These are phyloP conservation scores for Lactarius sp. DNA, from an alignment of 768 basidiomycete species.

Conservation along the genomic window DNA sequence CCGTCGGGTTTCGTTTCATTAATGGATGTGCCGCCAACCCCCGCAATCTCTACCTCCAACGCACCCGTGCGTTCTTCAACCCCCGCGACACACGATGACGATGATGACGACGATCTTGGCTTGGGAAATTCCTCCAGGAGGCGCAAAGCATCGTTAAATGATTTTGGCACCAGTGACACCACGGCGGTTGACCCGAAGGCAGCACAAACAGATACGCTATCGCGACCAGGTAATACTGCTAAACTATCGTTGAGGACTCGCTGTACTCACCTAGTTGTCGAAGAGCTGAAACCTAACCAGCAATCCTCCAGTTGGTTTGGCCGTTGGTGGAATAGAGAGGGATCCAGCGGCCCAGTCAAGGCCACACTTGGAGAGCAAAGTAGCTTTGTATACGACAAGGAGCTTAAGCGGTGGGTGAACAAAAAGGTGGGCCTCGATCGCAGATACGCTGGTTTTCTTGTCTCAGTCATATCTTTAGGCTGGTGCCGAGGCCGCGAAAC, in stretches of 20 bases:
- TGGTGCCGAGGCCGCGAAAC: conserved; percentile 48
- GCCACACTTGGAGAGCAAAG: conserved; percentile 92
- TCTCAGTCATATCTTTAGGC: conserved; percentile 38
- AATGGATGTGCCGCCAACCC: conserved; percentile 59
- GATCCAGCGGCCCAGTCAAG: conserved; percentile 65
- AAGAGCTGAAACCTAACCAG: conserved; percentile 26
- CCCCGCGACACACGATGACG: conserved; percentile 38
- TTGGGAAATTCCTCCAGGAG: conserved; percentile 67
- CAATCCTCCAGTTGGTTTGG: conserved; percentile 68
- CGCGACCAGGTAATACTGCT: conserved; percentile 32
- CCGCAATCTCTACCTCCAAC: conserved; percentile 28
- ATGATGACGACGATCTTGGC: conserved; percentile 85
- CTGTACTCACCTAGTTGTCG: background rate
- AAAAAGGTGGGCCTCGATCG: conserved; percentile 58
- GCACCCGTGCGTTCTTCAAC: conserved; percentile 20
- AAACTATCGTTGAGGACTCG: background rate
- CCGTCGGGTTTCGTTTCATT: conserved; percentile 61
- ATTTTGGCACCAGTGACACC: conserved; percentile 29
- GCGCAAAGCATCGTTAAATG: conserved; percentile 33
- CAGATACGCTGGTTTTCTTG: background rate
- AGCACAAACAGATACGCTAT: conserved; percentile 25
- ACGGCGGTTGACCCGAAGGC: conserved; percentile 20
- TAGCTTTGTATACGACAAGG: conserved; percentile 89
- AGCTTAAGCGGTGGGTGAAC: conserved; percentile 95
- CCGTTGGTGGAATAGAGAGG: conserved; percentile 72